Evolutionary conservation across 257 asterid genomes (phyloP), one percentile per base, ranked within the genome.

Genomic region (Euphrasia confusa): DNA sequence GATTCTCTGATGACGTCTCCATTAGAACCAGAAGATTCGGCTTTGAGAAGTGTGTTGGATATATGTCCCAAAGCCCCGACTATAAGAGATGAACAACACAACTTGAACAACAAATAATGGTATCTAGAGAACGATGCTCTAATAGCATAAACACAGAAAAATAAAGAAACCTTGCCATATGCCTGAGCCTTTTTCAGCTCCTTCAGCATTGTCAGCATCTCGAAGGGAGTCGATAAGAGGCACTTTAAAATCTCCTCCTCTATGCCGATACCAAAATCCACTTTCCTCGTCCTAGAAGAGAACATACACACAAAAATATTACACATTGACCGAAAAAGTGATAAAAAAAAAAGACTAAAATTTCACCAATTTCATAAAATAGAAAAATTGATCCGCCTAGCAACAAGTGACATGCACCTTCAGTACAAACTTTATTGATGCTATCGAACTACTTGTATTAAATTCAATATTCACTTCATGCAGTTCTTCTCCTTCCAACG

Each of bases 221-320:
- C 73, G 80, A 70, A 71, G 84, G 84, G 67, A 63, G 52, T 68
- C 78, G 35, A 64, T 40, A 35, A 92, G 86, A 79, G 84, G 89
- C 66, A 92, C 82, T 76, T 78, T 83, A 74, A 84, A 92, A 80
- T 89, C 97, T 77, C 91, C 78, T 73, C 99, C 99, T 60, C 75
- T 83, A 63, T 84, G 95, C 80, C 89, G 96, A 80, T 81, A 86
- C 97, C 99, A 92, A 15, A 70, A 68, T 60, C 96, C 97, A 74
- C 66, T 84, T 80, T 83, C 96, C 79, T 81, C 94, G 54, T 89
- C 97, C 99, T 92, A 50, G 64, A 28, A 57, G 33, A 21, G 24
- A 21, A 21, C 5, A 30, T 3, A 21, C 33, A 28, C 33, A 30
- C 2, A 30, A 3, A 30, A 30, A 30, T 2, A 1, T 3, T 28